Evolutionary conservation across 2,329 filamentous ascomycete species (phyloP).

Genomic region (Colletotrichum lupini): DNA sequence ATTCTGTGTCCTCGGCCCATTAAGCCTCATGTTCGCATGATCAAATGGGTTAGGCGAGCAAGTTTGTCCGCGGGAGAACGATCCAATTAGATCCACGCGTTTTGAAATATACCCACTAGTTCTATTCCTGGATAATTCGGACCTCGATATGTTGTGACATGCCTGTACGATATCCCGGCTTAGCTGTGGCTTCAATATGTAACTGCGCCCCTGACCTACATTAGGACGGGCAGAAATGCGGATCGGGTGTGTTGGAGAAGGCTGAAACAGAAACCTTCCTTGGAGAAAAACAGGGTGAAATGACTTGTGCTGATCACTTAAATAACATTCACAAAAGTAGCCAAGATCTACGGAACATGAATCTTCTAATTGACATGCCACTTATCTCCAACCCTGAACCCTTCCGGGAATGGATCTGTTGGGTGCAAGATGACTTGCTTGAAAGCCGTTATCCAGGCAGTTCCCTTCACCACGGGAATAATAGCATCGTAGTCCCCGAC

Average conservation of each 20-base stretch:
- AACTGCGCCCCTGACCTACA: background rate
- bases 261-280: background rate
- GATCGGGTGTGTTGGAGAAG: background rate
- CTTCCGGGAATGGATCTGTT: background rate
- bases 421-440: background rate
- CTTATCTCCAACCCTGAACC: background rate
- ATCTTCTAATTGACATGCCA: background rate
- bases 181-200: background rate
- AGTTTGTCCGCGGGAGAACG: background rate
- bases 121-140: background rate
- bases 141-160: no score
- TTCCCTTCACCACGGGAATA: background rate
- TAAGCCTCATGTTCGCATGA: background rate
- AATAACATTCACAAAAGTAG: background rate
- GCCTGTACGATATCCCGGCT: background rate
- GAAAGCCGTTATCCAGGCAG: background rate
- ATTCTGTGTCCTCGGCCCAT: slow-evolving; percentile 35
- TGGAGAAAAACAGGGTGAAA: background rate
- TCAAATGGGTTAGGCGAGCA: background rate
- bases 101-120: slow-evolving; percentile 13
- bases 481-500: background rate
- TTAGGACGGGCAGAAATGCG: background rate
- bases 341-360: background rate
- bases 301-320: background rate
- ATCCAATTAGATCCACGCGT: background rate